Base-by-base conservation (phyloP, 768 basidiomycete genomes). In the Psilocybe subaeruginosa region DNA sequence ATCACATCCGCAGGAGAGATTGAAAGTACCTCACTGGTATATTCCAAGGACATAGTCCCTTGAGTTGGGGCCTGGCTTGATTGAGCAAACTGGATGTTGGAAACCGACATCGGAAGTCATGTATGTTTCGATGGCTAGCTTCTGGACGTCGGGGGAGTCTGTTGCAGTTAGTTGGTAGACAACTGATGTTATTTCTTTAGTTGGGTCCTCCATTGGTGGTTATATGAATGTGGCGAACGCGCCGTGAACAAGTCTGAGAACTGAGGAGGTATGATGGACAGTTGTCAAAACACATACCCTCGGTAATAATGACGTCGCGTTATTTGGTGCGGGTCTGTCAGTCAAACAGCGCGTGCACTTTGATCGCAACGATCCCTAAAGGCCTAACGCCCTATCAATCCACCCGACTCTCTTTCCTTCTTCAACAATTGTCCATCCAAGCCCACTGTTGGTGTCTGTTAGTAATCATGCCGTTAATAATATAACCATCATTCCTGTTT, bases 41-140 rank as follows among this genome's bases (percentile, higher is more conserved):
- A 89, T 78, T 8, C 78, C 85, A 3, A 89, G 74, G 29, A 90
- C 74, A 17, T 74, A 72, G 16, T 85, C 80, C 54, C 87, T 78
- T 14, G 87, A 87, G 56, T 78, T 77, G n/a, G 80, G 77, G 0
- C 69, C 78, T 3, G 80, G 72, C 2, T 68, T 56, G 12, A 89
- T 80, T 45, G 73, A 69, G 75, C 81, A 88, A 29, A 89, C 59
- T 0, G 88, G 86, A 69, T 90, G 87, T 43, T 77, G 79, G 69
- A 90, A 85, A 2, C 74, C 78, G 27, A 84, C 86, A 62, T 90
- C 81, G 3, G 75, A 71, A 4, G 80, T 76, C 71, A 85, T 85
- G 66, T 85, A 88, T 50, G 75, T 80, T 11, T 68, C 69, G 14
- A 88, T 68, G 0, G 84, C 74, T 8, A 72, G 69, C 61, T 80